Conservation (phyloP, 768 basidiomycete genomes). For the Gymnopilus junonius region DNA sequence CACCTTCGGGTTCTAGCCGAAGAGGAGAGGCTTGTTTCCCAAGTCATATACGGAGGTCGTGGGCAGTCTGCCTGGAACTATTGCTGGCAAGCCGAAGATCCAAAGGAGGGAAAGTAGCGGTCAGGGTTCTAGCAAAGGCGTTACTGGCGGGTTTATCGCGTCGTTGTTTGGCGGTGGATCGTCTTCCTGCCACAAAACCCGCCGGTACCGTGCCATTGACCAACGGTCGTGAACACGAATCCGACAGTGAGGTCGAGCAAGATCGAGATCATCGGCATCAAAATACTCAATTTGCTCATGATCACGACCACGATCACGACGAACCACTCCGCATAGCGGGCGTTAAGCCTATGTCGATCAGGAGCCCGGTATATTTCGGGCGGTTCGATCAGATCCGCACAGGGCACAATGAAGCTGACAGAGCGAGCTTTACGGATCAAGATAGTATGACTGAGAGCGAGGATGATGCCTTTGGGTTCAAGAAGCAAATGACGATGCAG, state of each 20-base stretch:
- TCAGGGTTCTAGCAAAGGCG: not conserved
- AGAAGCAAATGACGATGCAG: conserved; percentile 28
- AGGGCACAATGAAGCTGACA: conserved; percentile 11
- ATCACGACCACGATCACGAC: conserved; percentile 16
- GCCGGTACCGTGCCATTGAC: not conserved
- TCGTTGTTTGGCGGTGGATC: not conserved
- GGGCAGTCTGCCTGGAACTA: conserved; percentile 9
- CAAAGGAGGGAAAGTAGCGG: not conserved
- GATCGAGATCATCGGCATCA: not conserved
- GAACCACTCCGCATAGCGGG: conserved; percentile 34
- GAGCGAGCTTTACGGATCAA: conserved; percentile 40
- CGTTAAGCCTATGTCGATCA: conserved; percentile 44
- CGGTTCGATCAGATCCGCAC: conserved; percentile 34
- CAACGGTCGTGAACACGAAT: not conserved
- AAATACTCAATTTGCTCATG: not conserved
- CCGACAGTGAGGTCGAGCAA: conserved; percentile 9
- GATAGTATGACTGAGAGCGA: conserved; percentile 27
- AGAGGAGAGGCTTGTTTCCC: conserved; percentile 78
- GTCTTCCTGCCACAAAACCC: not conserved
- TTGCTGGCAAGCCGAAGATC: not conserved
- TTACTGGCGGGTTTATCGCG: not conserved
- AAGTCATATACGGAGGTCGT: conserved; percentile 69
- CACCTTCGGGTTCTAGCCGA: not conserved
- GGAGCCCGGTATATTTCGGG: conserved; percentile 46
- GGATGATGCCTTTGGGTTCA: conserved; percentile 40